Evolutionary conservation across 2,329 filamentous ascomycete genomes (phyloP).

Genomic region (Apiospora hydei): DNA sequence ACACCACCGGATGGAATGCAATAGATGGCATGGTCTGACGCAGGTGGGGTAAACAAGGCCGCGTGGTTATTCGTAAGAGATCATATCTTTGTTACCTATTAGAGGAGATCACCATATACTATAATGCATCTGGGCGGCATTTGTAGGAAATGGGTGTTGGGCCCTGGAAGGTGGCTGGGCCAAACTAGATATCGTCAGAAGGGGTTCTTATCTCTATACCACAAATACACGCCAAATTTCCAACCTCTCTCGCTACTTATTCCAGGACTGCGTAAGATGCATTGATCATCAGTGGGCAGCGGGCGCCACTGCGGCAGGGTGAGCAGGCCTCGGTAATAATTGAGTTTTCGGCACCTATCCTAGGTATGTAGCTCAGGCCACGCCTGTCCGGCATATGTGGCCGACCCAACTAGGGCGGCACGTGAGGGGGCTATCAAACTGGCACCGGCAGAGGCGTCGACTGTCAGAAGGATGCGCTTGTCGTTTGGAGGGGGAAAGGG

Average conservation of each 20-base stretch:
- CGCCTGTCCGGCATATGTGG: not conserved
- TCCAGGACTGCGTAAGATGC: not conserved
- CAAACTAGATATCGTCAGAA: not conserved
- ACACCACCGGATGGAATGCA: conserved; percentile 15
- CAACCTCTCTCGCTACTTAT: not conserved
- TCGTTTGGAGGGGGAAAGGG: not conserved
- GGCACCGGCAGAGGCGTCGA: not conserved
- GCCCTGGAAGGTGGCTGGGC: not conserved
- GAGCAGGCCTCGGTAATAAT: conserved; percentile 6
- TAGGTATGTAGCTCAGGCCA: not conserved
- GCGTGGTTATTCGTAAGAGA: not conserved
- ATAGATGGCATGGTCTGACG: not conserved
- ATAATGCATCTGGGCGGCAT: conserved; percentile 2
- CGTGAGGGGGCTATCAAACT: not conserved
- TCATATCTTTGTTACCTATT: not conserved
- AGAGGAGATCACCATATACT: not conserved
- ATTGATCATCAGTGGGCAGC: not conserved
- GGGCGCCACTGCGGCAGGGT: not conserved
- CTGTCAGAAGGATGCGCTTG: not conserved
- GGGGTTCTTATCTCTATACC: not conserved
- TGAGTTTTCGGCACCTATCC: not conserved
- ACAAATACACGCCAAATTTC: not conserved
- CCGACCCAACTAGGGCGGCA: not conserved
- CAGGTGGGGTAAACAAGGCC: not conserved
- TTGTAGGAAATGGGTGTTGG: not conserved